Percentiles rank a stretch among this genome's conserved stretches.
Conservation (phyloP, 1,284 basidiomycete species). For the Trichosporon ovoides region DNA sequence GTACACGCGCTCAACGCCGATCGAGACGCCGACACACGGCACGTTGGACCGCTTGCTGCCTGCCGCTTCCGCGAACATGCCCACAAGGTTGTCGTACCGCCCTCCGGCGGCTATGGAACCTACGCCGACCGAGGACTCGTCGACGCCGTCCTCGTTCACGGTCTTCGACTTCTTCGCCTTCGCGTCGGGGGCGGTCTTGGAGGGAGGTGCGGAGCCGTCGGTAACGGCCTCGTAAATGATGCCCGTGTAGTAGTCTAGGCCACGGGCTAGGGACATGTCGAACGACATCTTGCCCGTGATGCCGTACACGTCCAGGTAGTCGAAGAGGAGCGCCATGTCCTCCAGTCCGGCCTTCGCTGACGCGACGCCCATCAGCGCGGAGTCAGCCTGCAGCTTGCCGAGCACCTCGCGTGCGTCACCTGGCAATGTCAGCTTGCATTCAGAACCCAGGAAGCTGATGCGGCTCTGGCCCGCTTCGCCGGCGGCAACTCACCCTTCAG, state of each 20-base stretch:
- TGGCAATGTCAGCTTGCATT: slow-evolving; percentile 1
- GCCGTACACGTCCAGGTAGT: slow-evolving; percentile 68
- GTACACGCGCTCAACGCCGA: slow-evolving; percentile 95
- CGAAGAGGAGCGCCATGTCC: slow-evolving; percentile 88
- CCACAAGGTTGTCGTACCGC: slow-evolving; percentile 94
- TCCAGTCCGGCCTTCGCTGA: slow-evolving; percentile 75
- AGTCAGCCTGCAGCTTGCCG: slow-evolving; percentile 63
- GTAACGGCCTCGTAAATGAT: slow-evolving; percentile 97
- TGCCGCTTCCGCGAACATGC: slow-evolving; percentile 79
- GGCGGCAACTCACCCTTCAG: slow-evolving; percentile 65
- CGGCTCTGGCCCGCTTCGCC: background rate
- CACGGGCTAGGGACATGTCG: slow-evolving; percentile 91
- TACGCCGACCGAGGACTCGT: slow-evolving; percentile 89
- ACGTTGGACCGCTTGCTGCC: slow-evolving; percentile 57
- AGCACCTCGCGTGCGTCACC: slow-evolving; percentile 66
- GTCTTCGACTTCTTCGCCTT: slow-evolving; percentile 47
- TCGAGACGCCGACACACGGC: slow-evolving; percentile 89
- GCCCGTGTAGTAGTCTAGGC: slow-evolving; percentile 97
- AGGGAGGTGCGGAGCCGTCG: slow-evolving; percentile 84
- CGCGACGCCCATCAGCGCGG: slow-evolving; percentile 62
- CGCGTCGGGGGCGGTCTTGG: slow-evolving; percentile 48
- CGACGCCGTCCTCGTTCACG: slow-evolving; percentile 72
- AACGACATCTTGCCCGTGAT: slow-evolving; percentile 85
- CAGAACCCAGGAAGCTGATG: background rate
- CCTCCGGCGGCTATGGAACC: slow-evolving; percentile 97